A percentile compares a stretch with the other conserved stretches of the same genome.
Evolutionary conservation across 129 eudicot genomes (phyloP).

Genomic region (sunflower (Helianthus annuus)): HanXRQr2.0-SUNRISE NC_035441.2:154906535-154907034

Average conservation of each 20-base stretch:
- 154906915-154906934: conserved; percentile 57
- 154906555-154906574: too few relatives aligned
- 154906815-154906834: conserved; percentile 59
- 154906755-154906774: conserved; percentile 88
- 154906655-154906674: conserved; percentile 31
- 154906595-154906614: conserved; percentile 38
- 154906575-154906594: conserved; percentile 25
- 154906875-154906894: conserved; percentile 59
- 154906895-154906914: conserved; percentile 48
- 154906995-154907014: conserved; percentile 84
- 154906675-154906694: conserved; percentile 49
- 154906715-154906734: conserved; percentile 43
- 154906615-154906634: conserved; percentile 30
- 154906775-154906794: conserved; percentile 54
- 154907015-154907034: conserved; percentile 33
- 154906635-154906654: conserved; percentile 59
- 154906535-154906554: too few relatives aligned
- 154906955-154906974: conserved; percentile 51
- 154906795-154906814: conserved; percentile 56
- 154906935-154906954: conserved; percentile 71
- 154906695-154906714: conserved; percentile 53
- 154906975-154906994: conserved; percentile 18
- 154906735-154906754: conserved; percentile 62
- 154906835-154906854: conserved; percentile 68
- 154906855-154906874: conserved; percentile 57